Evolutionary conservation across 129 eudicot genomes (phyloP).

Genomic region (sunflower (Helianthus annuus)): DNA sequence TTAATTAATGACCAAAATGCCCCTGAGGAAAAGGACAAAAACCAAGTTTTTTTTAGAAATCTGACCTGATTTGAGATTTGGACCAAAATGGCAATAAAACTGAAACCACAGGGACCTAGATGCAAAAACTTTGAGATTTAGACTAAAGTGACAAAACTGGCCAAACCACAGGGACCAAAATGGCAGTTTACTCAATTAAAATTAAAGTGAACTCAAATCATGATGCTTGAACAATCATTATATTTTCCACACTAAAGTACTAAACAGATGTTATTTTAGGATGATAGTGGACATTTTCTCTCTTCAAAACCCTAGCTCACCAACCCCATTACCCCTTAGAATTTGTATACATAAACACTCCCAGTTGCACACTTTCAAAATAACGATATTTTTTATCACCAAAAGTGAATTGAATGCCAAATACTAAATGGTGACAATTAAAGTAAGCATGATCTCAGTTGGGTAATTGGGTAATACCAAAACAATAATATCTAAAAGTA

Average conservation of each 20-base stretch:
- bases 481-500: neutral
- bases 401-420: slow-evolving; percentile 11
- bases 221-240: slow-evolving; percentile 35
- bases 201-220: slow-evolving; percentile 15
- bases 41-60: too few species aligned
- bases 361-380: neutral
- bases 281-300: slow-evolving; percentile 23
- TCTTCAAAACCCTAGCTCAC: slow-evolving; percentile 28
- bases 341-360: slow-evolving; percentile 5
- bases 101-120: too few species aligned
- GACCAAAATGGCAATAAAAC: too few species aligned
- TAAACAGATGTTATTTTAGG: neutral
- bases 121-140: too few species aligned
- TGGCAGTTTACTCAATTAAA: too few species aligned
- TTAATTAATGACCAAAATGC: too few species aligned
- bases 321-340: slow-evolving; percentile 46
- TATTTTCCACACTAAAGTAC: neutral
- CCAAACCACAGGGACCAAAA: too few species aligned
- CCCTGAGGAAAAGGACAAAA: too few species aligned
- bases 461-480: neutral
- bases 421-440: slow-evolving; percentile 30
- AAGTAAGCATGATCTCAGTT: slow-evolving; percentile 22
- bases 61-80: too few species aligned
- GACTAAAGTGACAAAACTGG: too few species aligned
- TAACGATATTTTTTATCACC: slow-evolving; percentile 13